A percentile compares a stretch with the other conserved stretches of the same genome.
phyloP scores from a whole-genome alignment of 2,329 filamentous ascomycete genomes.

The Dendryphion nanum region DNA sequence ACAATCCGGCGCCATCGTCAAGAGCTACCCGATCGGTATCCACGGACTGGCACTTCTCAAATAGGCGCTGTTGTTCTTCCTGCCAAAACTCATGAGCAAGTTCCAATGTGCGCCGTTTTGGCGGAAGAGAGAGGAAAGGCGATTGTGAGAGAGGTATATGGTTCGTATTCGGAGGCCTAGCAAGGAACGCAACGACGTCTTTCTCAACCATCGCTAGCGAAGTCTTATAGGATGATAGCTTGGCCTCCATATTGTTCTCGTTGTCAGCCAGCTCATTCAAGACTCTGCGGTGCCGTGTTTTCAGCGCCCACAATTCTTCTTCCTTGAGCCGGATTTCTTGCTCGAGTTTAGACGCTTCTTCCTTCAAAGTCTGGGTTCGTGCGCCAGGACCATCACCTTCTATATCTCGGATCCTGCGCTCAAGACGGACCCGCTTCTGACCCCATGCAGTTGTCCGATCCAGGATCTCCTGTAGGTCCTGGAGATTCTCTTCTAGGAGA shows the following conservation, averaged over 20 bases:
- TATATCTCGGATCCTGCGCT: slow-evolving; percentile 55
- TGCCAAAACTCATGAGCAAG: slow-evolving; percentile 73
- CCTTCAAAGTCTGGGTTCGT: slow-evolving; percentile 51
- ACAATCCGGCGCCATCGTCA: slow-evolving; percentile 65
- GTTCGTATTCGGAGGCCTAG: slow-evolving; percentile 50
- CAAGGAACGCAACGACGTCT: slow-evolving; percentile 60
- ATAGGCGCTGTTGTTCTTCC: slow-evolving; percentile 58
- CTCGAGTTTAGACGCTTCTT: slow-evolving; percentile 55
- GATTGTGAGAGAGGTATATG: slow-evolving; percentile 27
- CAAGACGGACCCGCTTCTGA: slow-evolving; percentile 55
- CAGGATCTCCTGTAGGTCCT: slow-evolving; percentile 58
- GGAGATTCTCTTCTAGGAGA: slow-evolving; percentile 57
- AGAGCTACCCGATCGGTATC: slow-evolving; percentile 64
- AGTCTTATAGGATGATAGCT: slow-evolving; percentile 68
- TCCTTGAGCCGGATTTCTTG: slow-evolving; percentile 66
- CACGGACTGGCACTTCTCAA: slow-evolving; percentile 56
- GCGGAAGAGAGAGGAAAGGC: slow-evolving; percentile 60
- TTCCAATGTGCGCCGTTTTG: slow-evolving; percentile 64
- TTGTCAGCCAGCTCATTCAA: slow-evolving; percentile 61
- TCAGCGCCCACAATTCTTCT: slow-evolving; percentile 60
- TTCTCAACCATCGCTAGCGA: slow-evolving; percentile 65
- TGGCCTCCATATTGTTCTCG: slow-evolving; percentile 65
- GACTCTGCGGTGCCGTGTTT: slow-evolving; percentile 59
- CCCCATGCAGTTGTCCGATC: slow-evolving; percentile 59
- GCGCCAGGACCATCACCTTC: slow-evolving; percentile 58